Conservation (phyloP, 1,284 basidiomycete species). For the Tetrapyrgos nigripes region DNA sequence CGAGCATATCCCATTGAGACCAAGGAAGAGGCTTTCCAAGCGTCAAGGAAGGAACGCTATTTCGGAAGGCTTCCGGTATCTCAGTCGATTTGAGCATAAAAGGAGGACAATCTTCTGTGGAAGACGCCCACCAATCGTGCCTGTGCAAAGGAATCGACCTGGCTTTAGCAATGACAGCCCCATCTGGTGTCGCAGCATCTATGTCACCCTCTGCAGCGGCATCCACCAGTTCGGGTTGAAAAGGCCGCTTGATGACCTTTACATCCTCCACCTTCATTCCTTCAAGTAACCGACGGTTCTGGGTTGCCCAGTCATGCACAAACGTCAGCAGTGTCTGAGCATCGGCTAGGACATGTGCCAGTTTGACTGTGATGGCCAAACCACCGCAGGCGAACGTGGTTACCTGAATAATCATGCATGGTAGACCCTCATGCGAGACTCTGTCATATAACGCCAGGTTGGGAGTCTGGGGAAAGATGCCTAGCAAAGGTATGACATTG, state of each 20-base stretch:
- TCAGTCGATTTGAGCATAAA: constrained; percentile 25
- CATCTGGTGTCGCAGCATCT: constrained; percentile 30
- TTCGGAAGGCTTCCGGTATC: constrained; percentile 26
- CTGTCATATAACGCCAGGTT: constrained; percentile 34
- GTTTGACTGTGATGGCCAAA: constrained; percentile 36
- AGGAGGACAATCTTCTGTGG: constrained; percentile 27
- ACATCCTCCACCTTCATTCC: constrained; percentile 5
- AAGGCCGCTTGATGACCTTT: constrained; percentile 31
- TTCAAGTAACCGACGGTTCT: constrained; percentile 29
- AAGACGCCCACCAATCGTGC: constrained; percentile 46
- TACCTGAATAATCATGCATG: constrained; percentile 41
- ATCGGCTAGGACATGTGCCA: constrained; percentile 46
- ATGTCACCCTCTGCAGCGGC: constrained; percentile 38
- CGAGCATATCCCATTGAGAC: constrained; percentile 40
- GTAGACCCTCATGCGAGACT: constrained; percentile 28
- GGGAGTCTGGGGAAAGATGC: constrained; percentile 24
- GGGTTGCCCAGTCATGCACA: constrained; percentile 43
- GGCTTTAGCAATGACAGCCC: constrained; percentile 30
- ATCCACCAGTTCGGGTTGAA: constrained; percentile 43
- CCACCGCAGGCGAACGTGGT: constrained; percentile 38
- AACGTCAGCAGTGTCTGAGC: constrained; percentile 44
- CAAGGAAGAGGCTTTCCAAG: constrained; percentile 41
- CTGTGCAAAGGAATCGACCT: constrained; percentile 39
- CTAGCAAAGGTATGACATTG: constrained; percentile 21
- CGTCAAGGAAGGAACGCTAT: constrained; percentile 17